Conservation (phyloP, 306 rosid species). For the Quercus gilva region DNA sequence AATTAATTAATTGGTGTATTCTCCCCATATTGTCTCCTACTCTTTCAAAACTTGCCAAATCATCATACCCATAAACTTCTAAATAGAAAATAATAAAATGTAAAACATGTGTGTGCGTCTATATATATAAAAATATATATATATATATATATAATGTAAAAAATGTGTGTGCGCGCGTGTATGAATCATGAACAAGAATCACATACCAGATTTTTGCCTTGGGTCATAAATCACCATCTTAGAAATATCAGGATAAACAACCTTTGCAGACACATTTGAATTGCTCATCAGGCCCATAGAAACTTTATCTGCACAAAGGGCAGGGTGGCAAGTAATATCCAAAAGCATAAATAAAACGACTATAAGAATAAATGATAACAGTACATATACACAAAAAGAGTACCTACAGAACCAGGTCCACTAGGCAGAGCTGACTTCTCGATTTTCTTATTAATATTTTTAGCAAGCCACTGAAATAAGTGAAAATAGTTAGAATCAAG, state of each 20-base stretch:
- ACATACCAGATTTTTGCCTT: constrained; percentile 66
- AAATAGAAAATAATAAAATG: too few relatives aligned
- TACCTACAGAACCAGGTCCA: constrained; percentile 61
- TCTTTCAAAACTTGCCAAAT: too few relatives aligned
- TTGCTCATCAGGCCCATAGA: constrained; percentile 33
- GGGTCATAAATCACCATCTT: constrained; percentile 89
- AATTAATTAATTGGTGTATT: too few relatives aligned
- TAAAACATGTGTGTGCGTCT: too few relatives aligned
- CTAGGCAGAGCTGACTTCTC: constrained; percentile 48
- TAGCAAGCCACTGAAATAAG: constrained; percentile 73
- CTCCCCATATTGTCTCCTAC: too few relatives aligned
- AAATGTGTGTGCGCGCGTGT: too few relatives aligned
- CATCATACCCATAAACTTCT: too few relatives aligned
- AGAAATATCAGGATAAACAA: constrained; percentile 78
- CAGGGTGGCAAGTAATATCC: constrained; percentile 14
- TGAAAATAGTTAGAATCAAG: constrained; percentile 27
- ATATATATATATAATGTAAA: too few relatives aligned
- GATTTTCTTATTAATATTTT: constrained; percentile 51
- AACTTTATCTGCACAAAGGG: constrained; percentile 50
- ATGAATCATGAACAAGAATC: background rate
- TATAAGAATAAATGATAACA: constrained; percentile 5
- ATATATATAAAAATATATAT: too few relatives aligned
- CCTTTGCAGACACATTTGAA: constrained; percentile 48
- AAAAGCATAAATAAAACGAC: constrained; percentile 6
- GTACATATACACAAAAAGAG: background rate